A percentile compares a stretch with the other conserved stretches of the same genome.
Conservation (phyloP, 2,329 filamentous ascomycete species). For the Pyrenochaeta sp. region DNA sequence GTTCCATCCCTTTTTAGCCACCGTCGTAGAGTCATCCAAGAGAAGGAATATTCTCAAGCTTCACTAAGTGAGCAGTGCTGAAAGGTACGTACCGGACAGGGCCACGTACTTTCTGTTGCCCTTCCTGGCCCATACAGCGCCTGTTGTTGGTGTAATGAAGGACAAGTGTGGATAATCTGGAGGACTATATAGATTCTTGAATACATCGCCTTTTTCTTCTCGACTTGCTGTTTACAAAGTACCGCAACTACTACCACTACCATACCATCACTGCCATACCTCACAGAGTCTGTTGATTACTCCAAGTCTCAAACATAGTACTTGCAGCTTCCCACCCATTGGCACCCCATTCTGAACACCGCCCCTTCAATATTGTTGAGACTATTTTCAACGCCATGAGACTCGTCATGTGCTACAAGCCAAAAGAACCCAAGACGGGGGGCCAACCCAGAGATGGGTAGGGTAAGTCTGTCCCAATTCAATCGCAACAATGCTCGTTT, state of each 20-base stretch:
- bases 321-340: conserved; percentile 23
- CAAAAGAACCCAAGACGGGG: conserved; percentile 9
- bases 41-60: conserved; percentile 36
- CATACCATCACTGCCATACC: conserved; percentile 20
- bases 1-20: conserved; percentile 40
- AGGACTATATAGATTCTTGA: conserved; percentile 19
- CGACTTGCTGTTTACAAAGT: conserved; percentile 28
- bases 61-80: conserved; percentile 44
- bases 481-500: not conserved
- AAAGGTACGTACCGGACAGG: conserved; percentile 32
- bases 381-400: conserved; percentile 13
- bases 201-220: conserved; percentile 32
- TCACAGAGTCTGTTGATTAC: conserved; percentile 16
- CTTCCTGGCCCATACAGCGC: conserved; percentile 35
- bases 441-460: conserved; percentile 32
- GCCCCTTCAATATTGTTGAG: conserved; percentile 10
- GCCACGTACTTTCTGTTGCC: conserved; percentile 45
- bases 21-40: conserved; percentile 34
- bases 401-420: conserved; percentile 21
- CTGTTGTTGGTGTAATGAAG: conserved; percentile 37
- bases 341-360: conserved; percentile 14
- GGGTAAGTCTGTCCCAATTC: conserved; percentile 21
- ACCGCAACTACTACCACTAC: conserved; percentile 28
- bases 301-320: conserved; percentile 35
- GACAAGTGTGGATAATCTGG: conserved; percentile 28